These are phyloP conservation scores for Meira miltonrushii DNA, from an alignment of 1,284 basidiomycete species.

Conservation along the genomic window DNA sequence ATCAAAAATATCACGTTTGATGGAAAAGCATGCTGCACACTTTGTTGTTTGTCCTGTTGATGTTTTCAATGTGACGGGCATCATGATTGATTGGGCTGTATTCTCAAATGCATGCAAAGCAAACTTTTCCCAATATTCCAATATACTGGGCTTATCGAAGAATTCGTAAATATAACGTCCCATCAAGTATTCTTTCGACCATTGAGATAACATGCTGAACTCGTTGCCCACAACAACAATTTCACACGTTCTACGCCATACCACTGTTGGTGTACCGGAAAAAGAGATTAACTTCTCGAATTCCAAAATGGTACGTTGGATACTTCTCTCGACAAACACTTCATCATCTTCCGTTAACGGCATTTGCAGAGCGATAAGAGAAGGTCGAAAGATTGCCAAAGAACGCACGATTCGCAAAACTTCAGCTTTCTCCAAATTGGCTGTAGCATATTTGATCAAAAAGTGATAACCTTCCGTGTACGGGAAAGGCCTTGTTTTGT, in stretches of 20 bases:
- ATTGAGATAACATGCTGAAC: constrained; percentile 79
- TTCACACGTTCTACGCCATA: constrained; percentile 96
- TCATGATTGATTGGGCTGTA: constrained; percentile 47
- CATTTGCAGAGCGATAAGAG: constrained; percentile 81
- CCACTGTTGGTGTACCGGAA: constrained; percentile 97
- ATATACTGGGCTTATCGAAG: constrained; percentile 46
- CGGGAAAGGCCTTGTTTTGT: constrained; percentile 41
- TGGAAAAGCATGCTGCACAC: constrained; percentile 50
- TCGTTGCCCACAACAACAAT: constrained; percentile 93
- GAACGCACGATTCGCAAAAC: constrained; percentile 89
- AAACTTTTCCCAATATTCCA: constrained; percentile 52
- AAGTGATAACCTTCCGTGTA: constrained; percentile 52
- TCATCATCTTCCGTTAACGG: constrained; percentile 47
- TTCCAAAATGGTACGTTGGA: constrained; percentile 77
- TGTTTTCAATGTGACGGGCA: constrained; percentile 40
- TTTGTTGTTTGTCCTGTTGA: constrained; percentile 42
- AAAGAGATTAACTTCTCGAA: constrained; percentile 65
- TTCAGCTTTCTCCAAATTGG: constrained; percentile 81
- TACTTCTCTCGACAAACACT: constrained; percentile 82
- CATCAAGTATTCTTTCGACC: constrained; percentile 43
- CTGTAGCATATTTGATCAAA: constrained; percentile 48
- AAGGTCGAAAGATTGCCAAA: constrained; percentile 87
- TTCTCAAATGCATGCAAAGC: constrained; percentile 51
- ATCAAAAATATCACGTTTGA: constrained; percentile 51
- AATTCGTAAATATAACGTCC: constrained; percentile 50